Conservation (phyloP, 345 rosid genomes). For the Melastoma malabathricum region DNA sequence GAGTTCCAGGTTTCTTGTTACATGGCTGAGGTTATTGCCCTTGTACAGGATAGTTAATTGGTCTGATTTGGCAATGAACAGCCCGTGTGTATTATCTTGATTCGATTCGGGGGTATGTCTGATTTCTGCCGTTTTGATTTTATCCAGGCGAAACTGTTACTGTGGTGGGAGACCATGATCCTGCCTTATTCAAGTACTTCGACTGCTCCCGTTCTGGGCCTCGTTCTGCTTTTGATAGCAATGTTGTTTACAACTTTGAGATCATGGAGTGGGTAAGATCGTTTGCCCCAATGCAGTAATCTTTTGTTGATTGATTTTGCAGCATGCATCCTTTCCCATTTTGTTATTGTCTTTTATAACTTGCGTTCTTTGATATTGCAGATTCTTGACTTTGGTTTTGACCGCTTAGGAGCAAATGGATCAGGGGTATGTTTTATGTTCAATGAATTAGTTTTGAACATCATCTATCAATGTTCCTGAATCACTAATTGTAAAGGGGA, state of each 20-base stretch:
- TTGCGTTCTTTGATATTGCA: conserved; percentile 10
- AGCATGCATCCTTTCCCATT: background rate
- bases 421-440: conserved; percentile 33
- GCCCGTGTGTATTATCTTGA: background rate
- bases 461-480: too few relatives aligned
- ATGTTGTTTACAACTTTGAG: conserved; percentile 91
- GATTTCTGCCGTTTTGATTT: conserved; percentile 1
- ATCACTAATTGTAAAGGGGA: too few relatives aligned
- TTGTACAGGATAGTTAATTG: background rate
- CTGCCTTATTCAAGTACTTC: conserved; percentile 64
- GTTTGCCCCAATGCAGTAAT: background rate
- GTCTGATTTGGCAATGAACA: background rate
- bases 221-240: conserved; percentile 80
- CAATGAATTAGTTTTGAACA: background rate
- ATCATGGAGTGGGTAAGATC: conserved; percentile 79
- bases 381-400: conserved; percentile 93
- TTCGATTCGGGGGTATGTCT: too few relatives aligned
- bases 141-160: conserved; percentile 75
- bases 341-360: background rate
- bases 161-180: conserved; percentile 76
- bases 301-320: background rate
- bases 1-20: too few relatives aligned
- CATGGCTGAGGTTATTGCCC: too few relatives aligned
- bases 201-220: conserved; percentile 94
- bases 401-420: conserved; percentile 81